Evolutionary conservation across 2,329 filamentous ascomycete genomes (phyloP).

Genomic region (Colletotrichum theobromicola): DNA sequence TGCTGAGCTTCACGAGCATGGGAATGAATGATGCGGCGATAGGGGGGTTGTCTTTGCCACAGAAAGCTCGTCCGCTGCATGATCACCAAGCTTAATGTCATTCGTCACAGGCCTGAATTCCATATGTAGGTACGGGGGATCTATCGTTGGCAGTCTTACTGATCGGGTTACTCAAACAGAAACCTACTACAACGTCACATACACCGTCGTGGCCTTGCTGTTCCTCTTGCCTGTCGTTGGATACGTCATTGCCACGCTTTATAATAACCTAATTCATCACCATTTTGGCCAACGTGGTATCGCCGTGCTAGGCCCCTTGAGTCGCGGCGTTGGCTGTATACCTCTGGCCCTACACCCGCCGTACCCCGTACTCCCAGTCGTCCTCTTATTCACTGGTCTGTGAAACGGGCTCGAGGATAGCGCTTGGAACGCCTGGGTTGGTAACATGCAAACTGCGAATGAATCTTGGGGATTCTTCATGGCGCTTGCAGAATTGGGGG

Average conservation of each 20-base stretch:
- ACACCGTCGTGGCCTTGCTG: slow-evolving; percentile 68
- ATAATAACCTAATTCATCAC: slow-evolving; percentile 70
- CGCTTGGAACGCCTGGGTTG: slow-evolving; percentile 66
- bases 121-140: not conserved
- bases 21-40: slow-evolving; percentile 73
- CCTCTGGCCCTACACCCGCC: slow-evolving; percentile 71
- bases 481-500: slow-evolving; percentile 76
- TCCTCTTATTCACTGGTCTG: slow-evolving; percentile 70
- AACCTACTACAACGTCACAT: slow-evolving; percentile 64
- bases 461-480: slow-evolving; percentile 77
- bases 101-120: not conserved
- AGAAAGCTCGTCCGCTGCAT: slow-evolving; percentile 34
- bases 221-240: slow-evolving; percentile 72
- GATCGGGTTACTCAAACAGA: slow-evolving; percentile 34
- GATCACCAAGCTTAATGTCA: not conserved
- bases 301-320: slow-evolving; percentile 66
- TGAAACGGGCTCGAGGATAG: slow-evolving; percentile 73
- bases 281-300: slow-evolving; percentile 73
- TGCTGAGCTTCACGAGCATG: slow-evolving; percentile 68
- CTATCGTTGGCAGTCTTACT: not conserved
- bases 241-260: slow-evolving; percentile 66
- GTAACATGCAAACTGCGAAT: slow-evolving; percentile 75
- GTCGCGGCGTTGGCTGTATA: slow-evolving; percentile 69
- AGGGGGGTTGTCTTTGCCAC: slow-evolving; percentile 52
- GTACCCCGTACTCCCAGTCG: slow-evolving; percentile 68